Base-by-base conservation (phyloP, 2,329 filamentous ascomycete species). In the Ophiostoma tasmaniense region DNA sequence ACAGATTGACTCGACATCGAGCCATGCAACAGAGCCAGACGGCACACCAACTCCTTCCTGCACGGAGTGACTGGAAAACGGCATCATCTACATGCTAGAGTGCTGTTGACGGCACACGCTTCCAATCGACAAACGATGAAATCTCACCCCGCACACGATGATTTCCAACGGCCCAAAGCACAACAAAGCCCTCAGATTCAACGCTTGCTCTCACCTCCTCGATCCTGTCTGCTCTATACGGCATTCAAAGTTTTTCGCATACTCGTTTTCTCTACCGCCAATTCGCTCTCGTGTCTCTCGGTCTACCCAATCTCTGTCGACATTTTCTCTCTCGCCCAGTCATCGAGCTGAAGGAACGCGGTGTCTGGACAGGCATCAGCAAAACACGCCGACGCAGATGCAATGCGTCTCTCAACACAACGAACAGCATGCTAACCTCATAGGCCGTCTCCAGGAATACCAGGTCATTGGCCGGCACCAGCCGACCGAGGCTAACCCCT, bases 381-480 rank as follows among this genome's bases (percentile, higher is more conserved):
- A 7, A 25, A 25, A 55, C 17, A 14, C 3, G 50, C 50, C 8
- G n/a, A 55, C 2, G n/a, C 22, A 25, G 20, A 25, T 25, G 50
- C 50, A 45, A 7, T 39, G 11, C 10, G 14, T 39, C 17, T n/a
- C 42, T 11, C 30, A 30, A n/a, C 25, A n/a, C 20, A 6, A 20
- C 33, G 33, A 66, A 37, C 64, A 50, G 42, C 17, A 20, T 66
- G 66, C 74, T 74, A 71, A 74, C 74, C 71, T 72, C 70, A 65
- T 83, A 99, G 95, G 93, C 92, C 95, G 95, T 89, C 93, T 99
- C 86, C 91, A 93, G 83, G 95, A 99, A 90, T 99, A 97, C 89
- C 95, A 98, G 90, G 94, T 99, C 87, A 97, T 99, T 81, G 95
- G 96, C 86, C 94, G 96, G 85, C 94, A 97, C 85, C 84, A 99